Percentiles rank a stretch among this genome's conserved stretches.
Evolutionary conservation across 495 filamentous ascomycete species (phyloP).

Genomic region (Podospora sp.): DNA sequence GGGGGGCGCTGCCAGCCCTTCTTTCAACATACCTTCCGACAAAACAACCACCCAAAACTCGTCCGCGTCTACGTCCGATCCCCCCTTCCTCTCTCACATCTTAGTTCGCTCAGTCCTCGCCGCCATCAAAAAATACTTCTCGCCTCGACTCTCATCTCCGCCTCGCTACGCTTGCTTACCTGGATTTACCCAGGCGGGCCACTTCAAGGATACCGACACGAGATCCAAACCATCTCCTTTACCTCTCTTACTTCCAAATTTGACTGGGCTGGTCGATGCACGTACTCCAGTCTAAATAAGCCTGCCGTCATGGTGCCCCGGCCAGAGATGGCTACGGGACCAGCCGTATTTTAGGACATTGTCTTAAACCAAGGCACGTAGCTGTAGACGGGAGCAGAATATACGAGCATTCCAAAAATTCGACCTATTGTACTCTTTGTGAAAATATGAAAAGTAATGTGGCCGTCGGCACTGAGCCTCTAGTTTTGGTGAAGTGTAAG

Average conservation of each 20-base stretch:
- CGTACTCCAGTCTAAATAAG: background rate
- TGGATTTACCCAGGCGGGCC: conserved; percentile 19
- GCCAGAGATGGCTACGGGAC: conserved; percentile 10
- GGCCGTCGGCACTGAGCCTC: too few species aligned
- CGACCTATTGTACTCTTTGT: background rate
- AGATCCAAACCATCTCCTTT: conserved; percentile 23
- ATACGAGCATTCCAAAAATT: conserved; percentile 31
- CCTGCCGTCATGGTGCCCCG: conserved; percentile 4
- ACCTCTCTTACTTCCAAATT: conserved; percentile 19
- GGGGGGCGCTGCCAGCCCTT: conserved; percentile 1
- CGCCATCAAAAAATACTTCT: conserved; percentile 13
- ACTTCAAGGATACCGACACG: conserved; percentile 18
- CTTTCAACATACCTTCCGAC: background rate
- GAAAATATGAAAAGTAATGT: background rate
- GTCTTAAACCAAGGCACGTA: conserved; percentile 27
- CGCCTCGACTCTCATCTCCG: conserved; percentile 16
- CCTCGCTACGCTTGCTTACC: conserved; percentile 18
- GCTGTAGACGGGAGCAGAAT: conserved; percentile 30
- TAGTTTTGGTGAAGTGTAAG: background rate
- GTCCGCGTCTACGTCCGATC: conserved; percentile 17
- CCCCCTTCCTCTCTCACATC: conserved; percentile 5
- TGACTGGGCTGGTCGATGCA: conserved; percentile 8
- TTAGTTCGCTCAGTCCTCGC: conserved; percentile 19
- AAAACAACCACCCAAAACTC: conserved; percentile 11
- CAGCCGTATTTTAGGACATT: conserved; percentile 29